Evolutionary conservation across 2,329 filamentous ascomycete genomes (phyloP).

Genomic region (Fusarium sp.): DNA sequence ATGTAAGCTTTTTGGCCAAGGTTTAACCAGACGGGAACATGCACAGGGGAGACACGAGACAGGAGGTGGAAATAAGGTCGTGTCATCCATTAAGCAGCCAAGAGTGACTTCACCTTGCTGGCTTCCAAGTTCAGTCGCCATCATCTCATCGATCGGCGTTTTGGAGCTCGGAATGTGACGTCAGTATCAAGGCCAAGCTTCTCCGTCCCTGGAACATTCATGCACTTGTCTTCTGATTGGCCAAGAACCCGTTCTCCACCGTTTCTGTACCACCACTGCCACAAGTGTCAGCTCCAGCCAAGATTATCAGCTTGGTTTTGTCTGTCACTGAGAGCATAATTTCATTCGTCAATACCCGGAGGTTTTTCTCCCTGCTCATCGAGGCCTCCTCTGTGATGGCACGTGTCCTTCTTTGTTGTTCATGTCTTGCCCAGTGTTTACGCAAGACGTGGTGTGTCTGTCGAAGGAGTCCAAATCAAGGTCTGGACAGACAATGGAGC

Average conservation of each 20-base stretch:
- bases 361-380: conserved; percentile 8
- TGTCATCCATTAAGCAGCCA: conserved; percentile 10
- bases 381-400: conserved; percentile 6
- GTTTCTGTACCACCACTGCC: conserved; percentile 16
- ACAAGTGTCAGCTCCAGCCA: conserved; percentile 22
- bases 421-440: neutral
- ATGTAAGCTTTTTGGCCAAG: conserved; percentile 29
- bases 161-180: conserved; percentile 27
- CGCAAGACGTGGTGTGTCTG: neutral
- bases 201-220: conserved; percentile 33
- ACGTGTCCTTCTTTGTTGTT: conserved; percentile 1
- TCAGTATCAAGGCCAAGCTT: conserved; percentile 30
- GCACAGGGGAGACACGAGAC: neutral
- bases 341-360: conserved; percentile 1
- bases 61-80: conserved; percentile 31
- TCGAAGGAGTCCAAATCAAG: neutral
- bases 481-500: neutral
- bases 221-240: conserved; percentile 29
- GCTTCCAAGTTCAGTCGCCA: conserved; percentile 25
- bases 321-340: neutral
- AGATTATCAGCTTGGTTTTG: neutral
- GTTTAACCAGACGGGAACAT: neutral
- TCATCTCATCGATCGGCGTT: conserved; percentile 29
- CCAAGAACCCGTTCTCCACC: neutral
- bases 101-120: neutral